Percentiles rank a stretch among this genome's conserved stretches.
These are phyloP conservation scores for Euphrasia confusa DNA, from an alignment of 257 asterid genomes.

Conservation along the genomic window DNA sequence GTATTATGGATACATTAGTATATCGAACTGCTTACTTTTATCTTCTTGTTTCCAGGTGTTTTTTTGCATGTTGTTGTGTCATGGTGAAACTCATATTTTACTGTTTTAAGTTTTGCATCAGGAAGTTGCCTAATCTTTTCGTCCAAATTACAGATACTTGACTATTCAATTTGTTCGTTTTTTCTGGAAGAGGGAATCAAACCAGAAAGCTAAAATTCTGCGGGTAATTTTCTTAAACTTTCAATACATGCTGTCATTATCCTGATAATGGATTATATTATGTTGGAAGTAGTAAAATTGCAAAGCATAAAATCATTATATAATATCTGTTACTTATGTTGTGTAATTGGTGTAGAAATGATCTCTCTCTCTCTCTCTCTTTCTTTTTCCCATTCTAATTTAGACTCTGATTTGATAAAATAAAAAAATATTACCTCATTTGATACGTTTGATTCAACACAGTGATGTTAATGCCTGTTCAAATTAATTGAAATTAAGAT, in stretches of 20 bases:
- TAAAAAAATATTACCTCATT: not conserved
- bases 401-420: not conserved
- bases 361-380: slow-evolving; percentile 1
- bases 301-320: slow-evolving; percentile 4
- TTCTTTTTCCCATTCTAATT: not conserved
- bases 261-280: slow-evolving; percentile 17
- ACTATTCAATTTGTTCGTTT: slow-evolving; percentile 92
- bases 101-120: slow-evolving; percentile 6
- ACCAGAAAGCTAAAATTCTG: slow-evolving; percentile 95
- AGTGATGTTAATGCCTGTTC: slow-evolving; percentile 3
- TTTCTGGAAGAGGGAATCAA: slow-evolving; percentile 99
- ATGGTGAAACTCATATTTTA: slow-evolving; percentile 6
- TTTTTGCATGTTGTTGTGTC: slow-evolving; percentile 23
- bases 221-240: slow-evolving; percentile 54
- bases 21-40: slow-evolving; percentile 14
- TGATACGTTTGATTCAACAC: not conserved
- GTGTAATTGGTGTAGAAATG: slow-evolving; percentile 10
- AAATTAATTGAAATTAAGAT: slow-evolving; percentile 1
- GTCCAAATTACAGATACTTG: slow-evolving; percentile 63
- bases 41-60: slow-evolving; percentile 19
- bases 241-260: slow-evolving; percentile 16
- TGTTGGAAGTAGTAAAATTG: slow-evolving; percentile 17
- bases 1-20: slow-evolving; percentile 33
- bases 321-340: slow-evolving; percentile 4
- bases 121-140: slow-evolving; percentile 25